A percentile compares a stretch with the other conserved stretches of the same genome.
Conservation (phyloP, 192 early-diverging fungal genomes). For the Spizellomyces punctatus region DNA sequence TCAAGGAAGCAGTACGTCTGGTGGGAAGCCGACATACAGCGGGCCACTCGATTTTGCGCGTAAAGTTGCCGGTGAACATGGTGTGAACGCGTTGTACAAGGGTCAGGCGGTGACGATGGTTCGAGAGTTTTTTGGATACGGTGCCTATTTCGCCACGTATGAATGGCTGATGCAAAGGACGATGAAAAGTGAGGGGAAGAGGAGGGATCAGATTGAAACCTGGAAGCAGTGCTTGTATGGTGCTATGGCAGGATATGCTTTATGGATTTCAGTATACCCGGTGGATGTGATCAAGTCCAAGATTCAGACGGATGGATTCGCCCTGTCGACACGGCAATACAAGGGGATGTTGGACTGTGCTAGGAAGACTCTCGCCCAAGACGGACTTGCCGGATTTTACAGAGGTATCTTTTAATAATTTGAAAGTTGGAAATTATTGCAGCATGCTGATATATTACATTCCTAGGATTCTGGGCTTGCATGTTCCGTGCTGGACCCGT, state of each 20-base stretch:
- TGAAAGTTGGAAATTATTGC: slow-evolving; percentile 12
- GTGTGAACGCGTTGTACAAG: slow-evolving; percentile 84
- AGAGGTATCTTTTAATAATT: slow-evolving; percentile 43
- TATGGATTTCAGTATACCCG: slow-evolving; percentile 88
- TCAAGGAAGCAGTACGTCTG: slow-evolving; percentile 61
- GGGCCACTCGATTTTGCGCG: slow-evolving; percentile 84
- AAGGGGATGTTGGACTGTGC: slow-evolving; percentile 77
- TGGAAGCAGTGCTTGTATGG: slow-evolving; percentile 81
- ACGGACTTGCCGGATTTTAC: slow-evolving; percentile 88
- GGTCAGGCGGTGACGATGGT: slow-evolving; percentile 84
- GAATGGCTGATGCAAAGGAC: slow-evolving; percentile 82
- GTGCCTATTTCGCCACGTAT: slow-evolving; percentile 91
- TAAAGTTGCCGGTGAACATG: slow-evolving; percentile 76
- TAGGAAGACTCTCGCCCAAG: slow-evolving; percentile 70
- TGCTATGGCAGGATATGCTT: slow-evolving; percentile 78
- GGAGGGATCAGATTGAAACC: slow-evolving; percentile 73
- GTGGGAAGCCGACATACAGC: slow-evolving; percentile 34
- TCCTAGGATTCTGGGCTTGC: slow-evolving; percentile 62
- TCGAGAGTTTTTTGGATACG: slow-evolving; percentile 92
- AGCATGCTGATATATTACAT: slow-evolving; percentile 3
- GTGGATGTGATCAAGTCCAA: slow-evolving; percentile 94
- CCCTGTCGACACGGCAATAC: slow-evolving; percentile 65
- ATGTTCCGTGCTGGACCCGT: slow-evolving; percentile 92
- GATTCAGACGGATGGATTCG: slow-evolving; percentile 90
- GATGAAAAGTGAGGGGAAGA: slow-evolving; percentile 60